These are phyloP conservation scores for Leccinum ochraceum DNA, from an alignment of 768 basidiomycete species.

Conservation along the genomic window DNA sequence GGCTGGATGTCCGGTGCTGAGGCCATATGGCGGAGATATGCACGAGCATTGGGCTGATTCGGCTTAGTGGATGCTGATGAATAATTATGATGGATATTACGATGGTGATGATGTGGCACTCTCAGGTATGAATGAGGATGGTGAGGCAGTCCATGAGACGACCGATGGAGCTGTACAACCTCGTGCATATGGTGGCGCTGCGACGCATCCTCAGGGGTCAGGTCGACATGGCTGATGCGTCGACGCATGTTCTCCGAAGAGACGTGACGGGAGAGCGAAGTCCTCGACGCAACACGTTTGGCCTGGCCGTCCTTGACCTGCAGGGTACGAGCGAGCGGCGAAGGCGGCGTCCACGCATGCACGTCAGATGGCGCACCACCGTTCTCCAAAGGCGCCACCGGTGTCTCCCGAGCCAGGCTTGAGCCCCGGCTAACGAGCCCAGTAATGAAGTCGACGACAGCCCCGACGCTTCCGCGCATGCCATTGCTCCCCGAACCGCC, in stretches of 20 bases:
- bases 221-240: slow-evolving; percentile 11
- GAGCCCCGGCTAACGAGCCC: slow-evolving; percentile 48
- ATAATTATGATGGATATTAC: slow-evolving; percentile 21
- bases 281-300: slow-evolving; percentile 14
- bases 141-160: slow-evolving; percentile 26
- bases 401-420: slow-evolving; percentile 22
- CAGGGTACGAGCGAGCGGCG: slow-evolving; percentile 22
- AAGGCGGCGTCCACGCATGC: slow-evolving; percentile 27
- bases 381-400: slow-evolving; percentile 9
- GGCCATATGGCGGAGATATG: slow-evolving; percentile 75
- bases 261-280: slow-evolving; percentile 19
- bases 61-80: slow-evolving; percentile 24
- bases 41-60: slow-evolving; percentile 52
- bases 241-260: slow-evolving; percentile 26
- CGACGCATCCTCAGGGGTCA: slow-evolving; percentile 10
- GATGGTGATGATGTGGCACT: slow-evolving; percentile 25
- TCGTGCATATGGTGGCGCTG: slow-evolving; percentile 13
- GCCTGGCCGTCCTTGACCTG: slow-evolving; percentile 12
- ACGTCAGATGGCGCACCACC: slow-evolving; percentile 1
- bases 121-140: slow-evolving; percentile 20
- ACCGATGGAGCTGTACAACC: slow-evolving; percentile 22
- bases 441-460: slow-evolving; percentile 66
- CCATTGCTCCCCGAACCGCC: slow-evolving; percentile 36
- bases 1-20: slow-evolving; percentile 57
- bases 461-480: slow-evolving; percentile 45